phyloP scores from a whole-genome alignment of 176 grass and related monocot species.

The Zea mays region DNA sequence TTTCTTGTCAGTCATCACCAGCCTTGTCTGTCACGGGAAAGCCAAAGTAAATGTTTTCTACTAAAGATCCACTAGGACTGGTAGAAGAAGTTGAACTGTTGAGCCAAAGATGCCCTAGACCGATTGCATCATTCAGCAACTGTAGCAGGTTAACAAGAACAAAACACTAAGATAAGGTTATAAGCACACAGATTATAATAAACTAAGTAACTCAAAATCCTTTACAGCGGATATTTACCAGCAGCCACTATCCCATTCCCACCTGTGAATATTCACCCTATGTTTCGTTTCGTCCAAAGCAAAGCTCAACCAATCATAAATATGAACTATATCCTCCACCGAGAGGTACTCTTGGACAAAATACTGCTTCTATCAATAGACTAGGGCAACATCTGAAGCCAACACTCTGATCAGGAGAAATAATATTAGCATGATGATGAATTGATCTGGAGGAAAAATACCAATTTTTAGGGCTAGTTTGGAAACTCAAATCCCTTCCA shows the following conservation, averaged over 20 bases:
- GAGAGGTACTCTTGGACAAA: slow-evolving; percentile 81
- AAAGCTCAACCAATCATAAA: slow-evolving; percentile 42
- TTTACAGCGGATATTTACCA: slow-evolving; percentile 15
- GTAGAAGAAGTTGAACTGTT: slow-evolving; percentile 5
- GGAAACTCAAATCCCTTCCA: too few relatives aligned
- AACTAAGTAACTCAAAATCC: slow-evolving; percentile 7
- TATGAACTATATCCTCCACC: slow-evolving; percentile 86
- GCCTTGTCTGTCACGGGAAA: neutral
- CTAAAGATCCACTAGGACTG: neutral
- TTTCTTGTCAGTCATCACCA: neutral
- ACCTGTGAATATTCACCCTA: neutral
- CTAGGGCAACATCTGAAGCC: slow-evolving; percentile 65
- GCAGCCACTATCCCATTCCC: slow-evolving; percentile 3
- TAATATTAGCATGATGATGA: slow-evolving; percentile 32
- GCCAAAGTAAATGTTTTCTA: slow-evolving; percentile 14
- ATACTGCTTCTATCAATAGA: slow-evolving; percentile 59
- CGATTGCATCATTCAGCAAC: slow-evolving; percentile 22
- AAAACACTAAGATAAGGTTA: neutral
- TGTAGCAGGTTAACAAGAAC: slow-evolving; percentile 15
- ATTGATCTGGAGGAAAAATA: neutral
- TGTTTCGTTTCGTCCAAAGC: slow-evolving; percentile 6
- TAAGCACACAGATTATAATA: neutral
- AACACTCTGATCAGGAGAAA: slow-evolving; percentile 56
- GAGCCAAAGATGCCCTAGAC: neutral
- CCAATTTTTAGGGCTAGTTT: too few relatives aligned